A percentile compares a stretch with the other conserved stretches of the same genome.
phyloP scores from a whole-genome alignment of 257 asterid genomes.

The Lycium ferocissimum region DNA sequence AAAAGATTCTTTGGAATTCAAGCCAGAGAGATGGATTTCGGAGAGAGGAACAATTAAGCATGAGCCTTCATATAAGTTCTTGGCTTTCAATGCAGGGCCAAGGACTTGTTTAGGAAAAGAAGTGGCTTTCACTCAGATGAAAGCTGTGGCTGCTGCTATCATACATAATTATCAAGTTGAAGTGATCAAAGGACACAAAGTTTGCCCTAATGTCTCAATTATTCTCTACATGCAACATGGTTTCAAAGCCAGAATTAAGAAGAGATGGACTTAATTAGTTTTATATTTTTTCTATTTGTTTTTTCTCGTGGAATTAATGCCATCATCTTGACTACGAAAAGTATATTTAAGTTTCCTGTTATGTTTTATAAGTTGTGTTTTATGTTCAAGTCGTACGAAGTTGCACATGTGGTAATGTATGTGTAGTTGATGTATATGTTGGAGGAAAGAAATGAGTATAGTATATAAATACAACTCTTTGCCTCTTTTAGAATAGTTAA shows the following conservation, averaged over 20 bases:
- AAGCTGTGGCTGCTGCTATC: too few species aligned
- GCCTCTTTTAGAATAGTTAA: not conserved
- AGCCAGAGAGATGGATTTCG: slow-evolving; percentile 70
- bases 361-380: not conserved
- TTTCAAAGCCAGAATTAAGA: slow-evolving; percentile 51
- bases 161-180: slow-evolving; percentile 49
- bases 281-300: not conserved
- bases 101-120: too few species aligned
- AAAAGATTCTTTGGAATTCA: slow-evolving; percentile 53
- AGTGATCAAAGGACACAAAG: slow-evolving; percentile 49
- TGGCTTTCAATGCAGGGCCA: slow-evolving; percentile 66
- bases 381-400: not conserved
- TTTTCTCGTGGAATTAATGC: not conserved
- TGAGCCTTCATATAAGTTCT: slow-evolving; percentile 65
- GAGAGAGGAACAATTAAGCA: slow-evolving; percentile 46
- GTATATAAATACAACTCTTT: not conserved
- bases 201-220: slow-evolving; percentile 54
- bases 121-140: too few species aligned
- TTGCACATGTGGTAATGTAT: not conserved
- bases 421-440: not conserved
- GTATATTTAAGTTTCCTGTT: not conserved
- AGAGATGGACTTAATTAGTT: slow-evolving; percentile 39
- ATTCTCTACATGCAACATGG: slow-evolving; percentile 67
- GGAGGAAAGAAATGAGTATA: not conserved
- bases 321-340: not conserved